These are phyloP conservation scores for Rhytidhysteron rufulum DNA, from an alignment of 2,329 filamentous ascomycete genomes.

Conservation along the genomic window DNA sequence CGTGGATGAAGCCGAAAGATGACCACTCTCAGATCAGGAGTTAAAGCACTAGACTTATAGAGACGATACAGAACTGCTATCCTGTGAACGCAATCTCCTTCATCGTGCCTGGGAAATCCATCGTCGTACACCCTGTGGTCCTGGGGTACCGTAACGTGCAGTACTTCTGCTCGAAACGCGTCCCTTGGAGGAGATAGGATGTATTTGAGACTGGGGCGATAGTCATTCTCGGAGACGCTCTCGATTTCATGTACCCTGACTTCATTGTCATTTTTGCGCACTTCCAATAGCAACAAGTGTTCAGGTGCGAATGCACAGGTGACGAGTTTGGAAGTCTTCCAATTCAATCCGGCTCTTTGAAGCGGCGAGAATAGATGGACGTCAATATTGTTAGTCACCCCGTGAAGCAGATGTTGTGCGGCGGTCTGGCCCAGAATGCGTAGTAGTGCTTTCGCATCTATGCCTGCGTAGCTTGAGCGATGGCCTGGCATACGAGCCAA, in stretches of 20 bases:
- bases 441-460: slow-evolving; percentile 2
- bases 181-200: slow-evolving; percentile 4
- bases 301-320: not conserved
- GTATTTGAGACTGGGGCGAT: slow-evolving; percentile 2
- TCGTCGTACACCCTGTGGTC: not conserved
- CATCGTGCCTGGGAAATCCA: not conserved
- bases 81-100: not conserved
- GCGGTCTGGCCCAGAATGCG: slow-evolving; percentile 1
- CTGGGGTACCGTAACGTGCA: slow-evolving; percentile 8
- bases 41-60: not conserved
- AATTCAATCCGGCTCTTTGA: slow-evolving; percentile 3
- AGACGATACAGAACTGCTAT: slow-evolving; percentile 8
- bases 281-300: slow-evolving; percentile 9
- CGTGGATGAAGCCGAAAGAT: slow-evolving; percentile 7
- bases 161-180: slow-evolving; percentile 3
- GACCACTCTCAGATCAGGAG: slow-evolving; percentile 6
- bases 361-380: slow-evolving; percentile 7
- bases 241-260: slow-evolving; percentile 9
- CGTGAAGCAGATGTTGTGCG: slow-evolving; percentile 3
- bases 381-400: slow-evolving; percentile 7
- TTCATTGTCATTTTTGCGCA: slow-evolving; percentile 3
- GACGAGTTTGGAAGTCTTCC: slow-evolving; percentile 7
- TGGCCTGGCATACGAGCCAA: slow-evolving; percentile 10
- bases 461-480: not conserved
- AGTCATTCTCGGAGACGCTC: not conserved